Evolutionary conservation across 129 eudicot genomes (phyloP).

Genomic region (Pseudognaphalium luteoalbum): DNA sequence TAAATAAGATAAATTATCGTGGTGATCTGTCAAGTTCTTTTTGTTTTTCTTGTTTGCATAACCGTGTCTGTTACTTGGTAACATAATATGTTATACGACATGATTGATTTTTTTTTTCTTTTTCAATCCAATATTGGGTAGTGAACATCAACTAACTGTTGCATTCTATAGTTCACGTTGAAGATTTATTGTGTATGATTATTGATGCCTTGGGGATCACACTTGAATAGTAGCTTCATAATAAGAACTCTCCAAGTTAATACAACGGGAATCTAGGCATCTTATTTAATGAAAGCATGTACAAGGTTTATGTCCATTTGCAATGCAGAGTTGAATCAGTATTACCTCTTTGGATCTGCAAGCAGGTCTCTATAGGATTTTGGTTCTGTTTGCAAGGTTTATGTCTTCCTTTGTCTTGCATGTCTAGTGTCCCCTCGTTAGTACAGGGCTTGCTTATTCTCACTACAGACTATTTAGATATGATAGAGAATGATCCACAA

Average conservation of each 20-base stretch:
- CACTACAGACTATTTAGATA: too few relatives aligned
- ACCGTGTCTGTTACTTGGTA: not conserved
- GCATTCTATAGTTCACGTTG: slow-evolving; percentile 9
- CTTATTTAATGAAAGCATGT: not conserved
- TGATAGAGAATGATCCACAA: slow-evolving; percentile 1
- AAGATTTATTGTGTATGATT: slow-evolving; percentile 23
- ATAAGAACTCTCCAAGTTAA: slow-evolving; percentile 1
- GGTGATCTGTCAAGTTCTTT: not conserved
- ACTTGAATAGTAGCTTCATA: not conserved
- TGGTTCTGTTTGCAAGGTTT: slow-evolving; percentile 11
- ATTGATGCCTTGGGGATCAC: slow-evolving; percentile 9
- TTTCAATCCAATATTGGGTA: not conserved
- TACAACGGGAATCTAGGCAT: not conserved
- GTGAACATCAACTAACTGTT: slow-evolving; percentile 8
- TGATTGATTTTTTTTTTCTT: not conserved
- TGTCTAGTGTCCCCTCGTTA: not conserved
- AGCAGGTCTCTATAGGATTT: slow-evolving; percentile 6
- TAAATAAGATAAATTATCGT: slow-evolving; percentile 8
- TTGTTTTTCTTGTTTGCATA: slow-evolving; percentile 7
- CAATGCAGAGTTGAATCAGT: slow-evolving; percentile 7
- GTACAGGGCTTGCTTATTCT: not conserved
- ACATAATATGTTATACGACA: slow-evolving; percentile 6
- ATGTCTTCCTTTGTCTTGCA: slow-evolving; percentile 20
- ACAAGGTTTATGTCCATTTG: slow-evolving; percentile 1
- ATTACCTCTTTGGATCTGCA: slow-evolving; percentile 9